Evolutionary conservation across 2,329 filamentous ascomycete species (phyloP).

Genomic region (Cercospora canescens): DNA sequence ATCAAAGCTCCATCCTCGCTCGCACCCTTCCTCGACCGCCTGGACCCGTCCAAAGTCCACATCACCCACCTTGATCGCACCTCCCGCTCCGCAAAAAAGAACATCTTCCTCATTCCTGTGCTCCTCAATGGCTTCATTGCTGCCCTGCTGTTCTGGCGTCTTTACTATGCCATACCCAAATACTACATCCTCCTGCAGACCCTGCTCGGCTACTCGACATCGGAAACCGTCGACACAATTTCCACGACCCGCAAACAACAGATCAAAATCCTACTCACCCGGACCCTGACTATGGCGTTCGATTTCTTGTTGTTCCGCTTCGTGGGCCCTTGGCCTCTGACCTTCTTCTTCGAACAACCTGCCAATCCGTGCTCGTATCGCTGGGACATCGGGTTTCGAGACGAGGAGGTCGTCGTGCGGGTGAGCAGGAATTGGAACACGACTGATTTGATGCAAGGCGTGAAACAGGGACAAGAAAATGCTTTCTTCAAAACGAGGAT

Average conservation of each 20-base stretch:
- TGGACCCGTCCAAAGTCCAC: slow-evolving; percentile 73
- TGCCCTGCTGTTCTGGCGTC: slow-evolving; percentile 65
- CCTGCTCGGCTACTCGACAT: slow-evolving; percentile 65
- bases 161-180: slow-evolving; percentile 67
- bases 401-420: slow-evolving; percentile 78
- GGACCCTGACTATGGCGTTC: slow-evolving; percentile 67
- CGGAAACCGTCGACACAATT: slow-evolving; percentile 63
- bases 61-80: slow-evolving; percentile 79
- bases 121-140: slow-evolving; percentile 71
- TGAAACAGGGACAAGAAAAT: slow-evolving; percentile 55
- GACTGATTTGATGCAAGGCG: slow-evolving; percentile 54
- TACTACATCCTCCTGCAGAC: slow-evolving; percentile 70
- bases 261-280: slow-evolving; percentile 56
- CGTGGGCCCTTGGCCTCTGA: slow-evolving; percentile 49
- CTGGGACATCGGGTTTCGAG: slow-evolving; percentile 71
- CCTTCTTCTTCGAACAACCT: slow-evolving; percentile 62
- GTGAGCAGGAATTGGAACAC: slow-evolving; percentile 73
- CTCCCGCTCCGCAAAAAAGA: slow-evolving; percentile 70
- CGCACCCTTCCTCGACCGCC: slow-evolving; percentile 63
- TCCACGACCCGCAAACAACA: slow-evolving; percentile 60
- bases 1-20: slow-evolving; percentile 63
- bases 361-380: slow-evolving; percentile 71
- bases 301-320: slow-evolving; percentile 63
- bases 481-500: slow-evolving; percentile 63
- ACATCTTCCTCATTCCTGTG: slow-evolving; percentile 78